These are phyloP conservation scores for Metschnikowia drakensbergensis DNA, from an alignment of 805 yeast genomes.

Conservation along the genomic window DNA sequence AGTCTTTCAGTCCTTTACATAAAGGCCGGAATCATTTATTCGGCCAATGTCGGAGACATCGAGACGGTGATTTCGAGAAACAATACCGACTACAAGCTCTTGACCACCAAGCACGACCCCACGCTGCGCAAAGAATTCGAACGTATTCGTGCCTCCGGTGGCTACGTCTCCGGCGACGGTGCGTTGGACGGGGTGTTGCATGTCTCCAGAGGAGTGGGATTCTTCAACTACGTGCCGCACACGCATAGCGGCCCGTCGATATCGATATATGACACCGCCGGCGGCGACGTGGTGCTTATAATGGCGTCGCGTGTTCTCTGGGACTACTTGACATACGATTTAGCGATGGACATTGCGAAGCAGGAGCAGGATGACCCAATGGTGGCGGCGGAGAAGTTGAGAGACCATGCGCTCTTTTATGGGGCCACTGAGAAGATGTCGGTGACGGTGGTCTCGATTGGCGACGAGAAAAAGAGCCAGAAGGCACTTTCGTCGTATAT, in stretches of 20 bases:
- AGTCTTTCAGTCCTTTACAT: slow-evolving; percentile 80
- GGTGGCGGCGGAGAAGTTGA: slow-evolving; percentile 85
- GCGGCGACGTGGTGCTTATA: slow-evolving; percentile 78
- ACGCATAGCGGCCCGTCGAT: slow-evolving; percentile 86
- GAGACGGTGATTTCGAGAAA: slow-evolving; percentile 74
- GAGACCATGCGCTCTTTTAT: slow-evolving; percentile 92
- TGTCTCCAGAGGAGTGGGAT: slow-evolving; percentile 91
- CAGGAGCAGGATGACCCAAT: slow-evolving; percentile 79
- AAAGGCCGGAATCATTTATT: slow-evolving; percentile 62
- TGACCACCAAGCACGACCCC: slow-evolving; percentile 83
- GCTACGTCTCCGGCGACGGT: slow-evolving; percentile 81
- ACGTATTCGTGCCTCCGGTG: slow-evolving; percentile 87
- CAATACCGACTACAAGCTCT: slow-evolving; percentile 72
- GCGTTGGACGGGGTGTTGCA: slow-evolving; percentile 77
- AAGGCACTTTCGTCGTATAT: slow-evolving; percentile 31
- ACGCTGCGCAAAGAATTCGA: slow-evolving; percentile 74
- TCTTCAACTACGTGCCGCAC: slow-evolving; percentile 79
- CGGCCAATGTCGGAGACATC: slow-evolving; percentile 90
- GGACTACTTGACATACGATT: slow-evolving; percentile 77
- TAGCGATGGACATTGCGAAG: slow-evolving; percentile 87
- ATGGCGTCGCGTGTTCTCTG: slow-evolving; percentile 82
- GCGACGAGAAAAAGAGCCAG: slow-evolving; percentile 42
- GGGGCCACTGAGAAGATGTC: slow-evolving; percentile 79
- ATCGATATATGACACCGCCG: slow-evolving; percentile 53
- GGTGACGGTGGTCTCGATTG: slow-evolving; percentile 73